Evolutionary conservation across 2,329 filamentous ascomycete genomes (phyloP).

Genomic region (Trichoderma breve): DNA sequence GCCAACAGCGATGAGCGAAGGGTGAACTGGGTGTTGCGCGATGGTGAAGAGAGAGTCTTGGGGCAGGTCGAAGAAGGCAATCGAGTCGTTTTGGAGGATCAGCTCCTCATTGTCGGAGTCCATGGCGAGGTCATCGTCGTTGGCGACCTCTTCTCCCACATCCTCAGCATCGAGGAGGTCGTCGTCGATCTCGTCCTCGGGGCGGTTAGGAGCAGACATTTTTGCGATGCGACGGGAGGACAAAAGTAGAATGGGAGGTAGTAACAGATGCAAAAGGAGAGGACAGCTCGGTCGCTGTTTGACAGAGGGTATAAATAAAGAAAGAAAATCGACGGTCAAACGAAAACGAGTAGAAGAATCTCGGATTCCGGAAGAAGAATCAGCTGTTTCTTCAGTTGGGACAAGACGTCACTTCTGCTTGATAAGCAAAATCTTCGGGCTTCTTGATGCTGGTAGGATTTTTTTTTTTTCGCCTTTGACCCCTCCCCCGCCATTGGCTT

Average conservation of each 20-base stretch:
- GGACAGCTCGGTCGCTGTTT: not conserved
- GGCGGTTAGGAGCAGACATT: conserved; percentile 34
- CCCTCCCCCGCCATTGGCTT: conserved; percentile 20
- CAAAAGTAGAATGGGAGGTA: not conserved
- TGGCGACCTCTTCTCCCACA: conserved; percentile 69
- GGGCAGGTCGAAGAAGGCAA: conserved; percentile 87
- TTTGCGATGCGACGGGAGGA: conserved; percentile 9
- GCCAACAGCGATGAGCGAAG: conserved; percentile 80
- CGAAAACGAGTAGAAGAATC: not conserved
- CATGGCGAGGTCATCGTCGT: conserved; percentile 73
- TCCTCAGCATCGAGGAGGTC: conserved; percentile 76
- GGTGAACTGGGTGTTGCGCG: conserved; percentile 80
- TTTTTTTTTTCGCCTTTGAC: conserved; percentile 17
- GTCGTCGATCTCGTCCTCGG: conserved; percentile 29
- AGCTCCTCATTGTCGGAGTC: conserved; percentile 75
- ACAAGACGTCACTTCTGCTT: conserved; percentile 21
- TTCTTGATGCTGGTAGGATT: conserved; percentile 17
- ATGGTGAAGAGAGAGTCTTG: conserved; percentile 93
- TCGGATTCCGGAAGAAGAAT: not conserved
- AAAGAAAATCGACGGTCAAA: not conserved
- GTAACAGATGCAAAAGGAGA: not conserved
- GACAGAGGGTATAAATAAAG: not conserved
- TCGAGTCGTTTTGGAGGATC: conserved; percentile 83
- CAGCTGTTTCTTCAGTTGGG: not conserved
- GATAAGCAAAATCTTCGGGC: conserved; percentile 22